A percentile compares a stretch with the other conserved stretches of the same genome.
Conservation (phyloP, 306 rosid species). For the Castanospermum australe region DNA sequence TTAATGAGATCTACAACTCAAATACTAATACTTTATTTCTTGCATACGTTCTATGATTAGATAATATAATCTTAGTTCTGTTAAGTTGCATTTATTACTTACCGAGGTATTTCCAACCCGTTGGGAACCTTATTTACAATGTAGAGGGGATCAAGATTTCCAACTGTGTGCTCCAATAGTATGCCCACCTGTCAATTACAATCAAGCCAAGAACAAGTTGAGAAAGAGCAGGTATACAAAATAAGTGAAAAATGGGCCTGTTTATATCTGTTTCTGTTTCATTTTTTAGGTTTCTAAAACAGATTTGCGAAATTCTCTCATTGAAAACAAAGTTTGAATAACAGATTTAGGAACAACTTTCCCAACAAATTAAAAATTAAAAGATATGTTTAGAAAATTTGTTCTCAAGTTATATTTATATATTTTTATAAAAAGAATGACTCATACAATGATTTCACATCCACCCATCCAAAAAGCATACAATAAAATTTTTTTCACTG, state of each 20-base stretch:
- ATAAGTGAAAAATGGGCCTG: not conserved
- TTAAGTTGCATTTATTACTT: conserved; percentile 30
- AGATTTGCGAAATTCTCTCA: not conserved
- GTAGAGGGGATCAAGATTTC: conserved; percentile 65
- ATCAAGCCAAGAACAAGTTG: conserved; percentile 19
- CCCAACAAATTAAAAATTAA: not conserved
- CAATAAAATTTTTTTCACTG: not conserved
- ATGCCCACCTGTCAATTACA: conserved; percentile 77
- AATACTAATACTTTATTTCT: not conserved
- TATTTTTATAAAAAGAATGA: not conserved
- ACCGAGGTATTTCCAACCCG: conserved; percentile 95
- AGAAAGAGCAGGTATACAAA: not conserved
- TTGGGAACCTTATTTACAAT: conserved; percentile 96
- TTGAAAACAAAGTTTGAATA: not conserved
- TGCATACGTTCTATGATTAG: not conserved
- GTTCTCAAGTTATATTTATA: not conserved
- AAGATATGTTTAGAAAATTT: not conserved
- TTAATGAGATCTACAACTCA: conserved; percentile 4
- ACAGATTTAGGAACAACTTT: not conserved
- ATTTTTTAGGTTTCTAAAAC: not conserved
- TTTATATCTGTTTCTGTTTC: not conserved
- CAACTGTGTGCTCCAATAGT: conserved; percentile 96
- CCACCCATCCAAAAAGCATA: not conserved
- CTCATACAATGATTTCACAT: not conserved
- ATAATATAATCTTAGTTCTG: not conserved